Percentiles rank a stretch among this genome's conserved stretches.
phyloP scores from a whole-genome alignment of 495 filamentous ascomycete genomes.

The Clavariopsis aquatica region DNA sequence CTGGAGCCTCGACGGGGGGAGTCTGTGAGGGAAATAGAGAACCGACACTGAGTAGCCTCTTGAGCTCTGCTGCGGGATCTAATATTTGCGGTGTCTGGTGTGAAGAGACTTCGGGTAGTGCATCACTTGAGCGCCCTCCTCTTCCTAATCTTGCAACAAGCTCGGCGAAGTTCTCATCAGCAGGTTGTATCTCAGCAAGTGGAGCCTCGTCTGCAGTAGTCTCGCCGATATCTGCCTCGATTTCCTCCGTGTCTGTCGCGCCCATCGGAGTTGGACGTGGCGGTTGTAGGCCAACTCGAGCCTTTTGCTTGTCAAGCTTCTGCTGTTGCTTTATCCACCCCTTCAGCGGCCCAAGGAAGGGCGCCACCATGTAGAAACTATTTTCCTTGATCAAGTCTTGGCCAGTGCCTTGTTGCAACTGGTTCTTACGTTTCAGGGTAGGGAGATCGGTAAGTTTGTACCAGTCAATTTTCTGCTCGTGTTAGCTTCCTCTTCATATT shows the following conservation, averaged over 20 bases:
- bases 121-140: constrained; percentile 29
- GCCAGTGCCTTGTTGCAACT: constrained; percentile 53
- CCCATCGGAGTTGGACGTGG: constrained; percentile 24
- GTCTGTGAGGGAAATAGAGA: constrained; percentile 1
- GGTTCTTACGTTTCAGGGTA: constrained; percentile 67
- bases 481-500: constrained; percentile 9
- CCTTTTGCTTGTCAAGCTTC: constrained; percentile 59
- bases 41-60: constrained; percentile 42
- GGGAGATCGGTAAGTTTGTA: constrained; percentile 86
- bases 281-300: constrained; percentile 35
- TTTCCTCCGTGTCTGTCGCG: constrained; percentile 35
- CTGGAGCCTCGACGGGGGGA: constrained; percentile 12
- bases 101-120: constrained; percentile 37
- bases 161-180: constrained; percentile 17
- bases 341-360: constrained; percentile 81
- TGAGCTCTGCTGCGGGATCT: constrained; percentile 42
- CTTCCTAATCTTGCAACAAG: constrained; percentile 25
- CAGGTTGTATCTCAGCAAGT: not conserved
- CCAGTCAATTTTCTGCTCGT: constrained; percentile 73
- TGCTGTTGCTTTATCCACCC: constrained; percentile 87
- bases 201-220: constrained; percentile 31
- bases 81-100: constrained; percentile 9
- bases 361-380: constrained; percentile 97
- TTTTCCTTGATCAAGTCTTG: constrained; percentile 65
- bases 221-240: constrained; percentile 32